Base-by-base conservation (phyloP, 441 rosid species). In the Eruca vesicaria region DNA sequence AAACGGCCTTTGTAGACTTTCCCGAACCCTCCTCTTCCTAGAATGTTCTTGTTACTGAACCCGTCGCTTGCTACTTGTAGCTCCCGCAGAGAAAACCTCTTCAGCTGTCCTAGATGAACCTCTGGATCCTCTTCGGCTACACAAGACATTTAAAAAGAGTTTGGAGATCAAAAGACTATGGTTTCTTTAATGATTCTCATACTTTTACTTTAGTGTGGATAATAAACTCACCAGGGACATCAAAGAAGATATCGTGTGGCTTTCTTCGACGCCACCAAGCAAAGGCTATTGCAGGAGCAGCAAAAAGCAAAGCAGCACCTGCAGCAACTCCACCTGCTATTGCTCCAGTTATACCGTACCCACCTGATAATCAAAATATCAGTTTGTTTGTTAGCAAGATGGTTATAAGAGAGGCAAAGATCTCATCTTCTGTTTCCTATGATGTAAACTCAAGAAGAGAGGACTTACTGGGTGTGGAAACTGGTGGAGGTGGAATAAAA, bases 251-350 rank as follows among this genome's bases (percentile, higher is more conserved):
- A 68, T 90, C 96, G 53, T 75, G 92, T 35, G 96, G 94, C 75
- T 84, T 92, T 80, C 96, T 85, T 66, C 96, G 82, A 62, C 85
- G 94, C 93, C 93, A 92, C 90, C 89, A 89, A 33, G 97, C 96
- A 83, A 92, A 92, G 61, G 96, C 93, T 60, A 92, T 78, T 57
- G 96, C 97, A 69, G 97, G 97, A 32, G 94, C 96, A 58, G 96
- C 97, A 82, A 89, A 92, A 31, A 92, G 72, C 69, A 92, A 79
- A 38, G 97, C 96, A 79, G 96, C 96, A 78, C 96, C 94, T 32
- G 96, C 97, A 43, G 97, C 96, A 61, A 92, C 97, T 83, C 97
- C 97, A 50, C 97, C 97, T 23, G 96, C 97, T 68, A 90, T 89
- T 21, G 97, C 97, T 79, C 92, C 92, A 68, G 98, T 93, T 31